These are phyloP conservation scores for Hyaloraphidium curvatum DNA, from an alignment of 192 early-diverging fungal genomes.

Conservation along the genomic window DNA sequence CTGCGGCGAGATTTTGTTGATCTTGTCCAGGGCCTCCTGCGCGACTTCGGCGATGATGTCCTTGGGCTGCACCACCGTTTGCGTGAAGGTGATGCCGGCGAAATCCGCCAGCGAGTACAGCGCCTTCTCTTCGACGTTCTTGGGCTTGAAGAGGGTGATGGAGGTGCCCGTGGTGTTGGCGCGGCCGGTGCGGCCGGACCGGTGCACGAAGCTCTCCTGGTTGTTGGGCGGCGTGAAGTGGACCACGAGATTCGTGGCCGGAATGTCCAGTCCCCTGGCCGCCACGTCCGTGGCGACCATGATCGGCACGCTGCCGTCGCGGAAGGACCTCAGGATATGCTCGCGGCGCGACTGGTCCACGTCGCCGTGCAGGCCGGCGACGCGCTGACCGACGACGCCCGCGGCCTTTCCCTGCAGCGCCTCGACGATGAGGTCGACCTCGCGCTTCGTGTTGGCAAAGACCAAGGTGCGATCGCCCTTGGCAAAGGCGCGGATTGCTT, in stretches of 20 bases:
- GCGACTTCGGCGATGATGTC: too few species aligned
- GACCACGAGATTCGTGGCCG: neutral
- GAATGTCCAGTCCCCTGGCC: slow-evolving; percentile 4
- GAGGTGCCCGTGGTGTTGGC: neutral
- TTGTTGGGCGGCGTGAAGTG: neutral
- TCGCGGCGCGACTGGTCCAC: slow-evolving; percentile 60
- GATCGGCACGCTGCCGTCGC: slow-evolving; percentile 63
- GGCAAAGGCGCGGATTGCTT: slow-evolving; percentile 80
- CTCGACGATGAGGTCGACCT: slow-evolving; percentile 46
- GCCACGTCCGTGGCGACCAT: slow-evolving; percentile 82
- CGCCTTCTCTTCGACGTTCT: neutral
- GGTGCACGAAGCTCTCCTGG: slow-evolving; percentile 4
- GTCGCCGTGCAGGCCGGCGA: slow-evolving; percentile 29
- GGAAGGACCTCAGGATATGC: slow-evolving; percentile 59
- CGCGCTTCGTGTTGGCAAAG: slow-evolving; percentile 86
- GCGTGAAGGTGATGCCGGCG: too few species aligned
- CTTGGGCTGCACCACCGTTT: too few species aligned
- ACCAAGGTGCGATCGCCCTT: slow-evolving; percentile 66
- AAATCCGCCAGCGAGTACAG: too few species aligned
- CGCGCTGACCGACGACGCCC: too few species aligned
- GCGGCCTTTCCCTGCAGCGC: slow-evolving; percentile 22
- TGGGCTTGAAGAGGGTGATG: neutral
- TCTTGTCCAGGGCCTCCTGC: too few species aligned
- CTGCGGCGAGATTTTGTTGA: too few species aligned
- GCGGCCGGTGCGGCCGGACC: slow-evolving; percentile 6